These are phyloP conservation scores for Herpetomonas samuelpessoai DNA, from an alignment of 208 protist species.

Conservation along the genomic window DNA sequence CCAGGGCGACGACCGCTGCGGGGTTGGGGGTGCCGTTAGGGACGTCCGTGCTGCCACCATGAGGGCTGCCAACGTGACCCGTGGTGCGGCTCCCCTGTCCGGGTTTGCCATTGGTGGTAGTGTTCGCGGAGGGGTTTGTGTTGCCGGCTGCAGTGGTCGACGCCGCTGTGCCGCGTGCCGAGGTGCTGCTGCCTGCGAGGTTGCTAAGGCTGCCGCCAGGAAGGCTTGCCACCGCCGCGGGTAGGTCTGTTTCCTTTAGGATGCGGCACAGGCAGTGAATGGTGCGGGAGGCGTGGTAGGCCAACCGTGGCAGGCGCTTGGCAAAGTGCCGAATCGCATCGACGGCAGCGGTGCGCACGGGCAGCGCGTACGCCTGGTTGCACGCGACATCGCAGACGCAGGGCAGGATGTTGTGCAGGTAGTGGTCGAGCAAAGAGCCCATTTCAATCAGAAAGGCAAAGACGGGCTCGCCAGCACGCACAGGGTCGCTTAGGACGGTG, in stretches of 20 bases:
- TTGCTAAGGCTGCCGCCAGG: constrained; percentile 9
- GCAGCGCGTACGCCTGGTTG: constrained; percentile 43
- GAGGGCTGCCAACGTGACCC: neutral
- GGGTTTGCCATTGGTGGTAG: neutral
- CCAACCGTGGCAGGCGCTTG: constrained; percentile 49
- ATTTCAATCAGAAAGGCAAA: constrained; percentile 80
- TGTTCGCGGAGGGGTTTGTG: neutral
- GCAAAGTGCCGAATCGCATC: constrained; percentile 74
- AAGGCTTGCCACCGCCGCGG: neutral
- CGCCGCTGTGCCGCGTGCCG: neutral
- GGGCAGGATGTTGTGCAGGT: constrained; percentile 79
- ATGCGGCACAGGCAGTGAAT: constrained; percentile 80
- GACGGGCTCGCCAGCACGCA: constrained; percentile 46
- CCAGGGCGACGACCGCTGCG: constrained; percentile 11
- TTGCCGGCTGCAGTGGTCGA: neutral
- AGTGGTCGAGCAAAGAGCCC: constrained; percentile 66
- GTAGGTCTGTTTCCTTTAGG: constrained; percentile 55
- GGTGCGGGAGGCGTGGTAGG: constrained; percentile 73
- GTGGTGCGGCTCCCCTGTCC: neutral
- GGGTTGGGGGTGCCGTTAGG: neutral
- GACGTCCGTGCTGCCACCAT: neutral
- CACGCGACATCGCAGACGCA: constrained; percentile 77
- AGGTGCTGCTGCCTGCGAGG: neutral
- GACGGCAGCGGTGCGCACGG: constrained; percentile 54
- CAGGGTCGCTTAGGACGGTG: constrained; percentile 54